A percentile compares a stretch with the other conserved stretches of the same genome.
phyloP scores from a whole-genome alignment of 495 filamentous ascomycete genomes.

The Xylaria flabelliformis region DNA sequence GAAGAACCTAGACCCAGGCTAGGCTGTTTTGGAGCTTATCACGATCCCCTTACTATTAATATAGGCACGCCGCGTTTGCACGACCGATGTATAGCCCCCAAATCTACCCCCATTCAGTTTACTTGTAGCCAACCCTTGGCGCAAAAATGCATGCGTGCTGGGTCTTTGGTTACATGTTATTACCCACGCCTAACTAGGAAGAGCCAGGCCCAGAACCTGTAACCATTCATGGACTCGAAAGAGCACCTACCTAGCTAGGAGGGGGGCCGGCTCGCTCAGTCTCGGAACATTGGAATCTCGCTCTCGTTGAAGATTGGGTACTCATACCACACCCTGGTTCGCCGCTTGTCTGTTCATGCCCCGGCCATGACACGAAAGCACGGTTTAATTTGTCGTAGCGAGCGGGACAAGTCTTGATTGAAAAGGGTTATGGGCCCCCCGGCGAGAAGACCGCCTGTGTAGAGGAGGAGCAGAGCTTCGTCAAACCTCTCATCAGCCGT shows the following conservation, averaged over 20 bases:
- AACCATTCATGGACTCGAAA: not conserved
- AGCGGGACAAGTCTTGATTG: not conserved
- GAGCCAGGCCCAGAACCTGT: conserved; percentile 30
- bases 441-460: not conserved
- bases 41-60: conserved; percentile 4
- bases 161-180: conserved; percentile 30
- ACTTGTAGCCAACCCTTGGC: not conserved
- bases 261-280: not conserved
- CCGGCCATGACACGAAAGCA: not conserved
- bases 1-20: not conserved
- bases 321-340: conserved; percentile 1
- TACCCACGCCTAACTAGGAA: conserved; percentile 25
- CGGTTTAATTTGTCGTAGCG: not conserved
- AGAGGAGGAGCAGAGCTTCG: conserved; percentile 6
- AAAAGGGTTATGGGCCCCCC: conserved; percentile 14
- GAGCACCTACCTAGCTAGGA: conserved; percentile 10
- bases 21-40: not conserved
- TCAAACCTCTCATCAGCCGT: conserved; percentile 2
- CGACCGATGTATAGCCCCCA: not conserved
- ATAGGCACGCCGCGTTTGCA: conserved; percentile 5
- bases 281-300: not conserved
- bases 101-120: not conserved
- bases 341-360: not conserved
- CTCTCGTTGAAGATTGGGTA: not conserved
- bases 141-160: conserved; percentile 16